Evolutionary conservation across 768 basidiomycete species (phyloP).

Genomic region (Russula griseocarnosa): DNA sequence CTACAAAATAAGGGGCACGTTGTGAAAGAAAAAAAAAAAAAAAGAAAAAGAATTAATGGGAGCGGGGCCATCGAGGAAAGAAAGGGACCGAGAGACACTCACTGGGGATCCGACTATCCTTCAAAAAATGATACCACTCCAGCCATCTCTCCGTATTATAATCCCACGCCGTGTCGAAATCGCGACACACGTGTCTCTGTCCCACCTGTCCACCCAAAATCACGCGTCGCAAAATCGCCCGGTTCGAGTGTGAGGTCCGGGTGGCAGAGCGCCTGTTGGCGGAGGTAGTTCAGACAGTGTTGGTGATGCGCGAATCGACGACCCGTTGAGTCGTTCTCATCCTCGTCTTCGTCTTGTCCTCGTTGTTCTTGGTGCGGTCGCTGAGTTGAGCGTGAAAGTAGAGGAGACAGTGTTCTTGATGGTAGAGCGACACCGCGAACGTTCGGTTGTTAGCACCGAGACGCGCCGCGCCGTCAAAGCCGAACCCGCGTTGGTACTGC

Average conservation of each 20-base stretch:
- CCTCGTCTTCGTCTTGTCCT: too few relatives aligned
- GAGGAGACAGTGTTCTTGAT: constrained; percentile 44
- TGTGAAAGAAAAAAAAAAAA: too few relatives aligned
- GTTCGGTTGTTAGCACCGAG: constrained; percentile 14
- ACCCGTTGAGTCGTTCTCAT: constrained; percentile 7
- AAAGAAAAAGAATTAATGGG: too few relatives aligned
- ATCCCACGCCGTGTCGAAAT: constrained; percentile 34
- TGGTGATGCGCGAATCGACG: constrained; percentile 33
- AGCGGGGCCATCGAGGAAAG: too few relatives aligned
- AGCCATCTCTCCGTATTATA: constrained; percentile 5
- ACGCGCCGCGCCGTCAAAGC: constrained; percentile 13
- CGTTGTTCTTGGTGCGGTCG: constrained; percentile 24
- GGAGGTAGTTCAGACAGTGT: constrained; percentile 42
- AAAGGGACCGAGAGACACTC: background rate
- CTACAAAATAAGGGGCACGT: background rate
- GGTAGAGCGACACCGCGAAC: constrained; percentile 41
- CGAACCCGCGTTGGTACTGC: constrained; percentile 5
- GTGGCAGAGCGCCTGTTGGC: constrained; percentile 38
- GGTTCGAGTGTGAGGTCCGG: constrained; percentile 40
- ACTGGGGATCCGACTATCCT: background rate
- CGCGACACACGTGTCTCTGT: constrained; percentile 35
- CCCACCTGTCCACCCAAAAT: constrained; percentile 35
- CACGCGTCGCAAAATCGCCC: constrained; percentile 31
- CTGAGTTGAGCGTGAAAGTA: constrained; percentile 32
- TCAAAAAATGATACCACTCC: constrained; percentile 7